Conservation (phyloP, 2,329 filamentous ascomycete species). For the Phaeomoniella chlamydospora region DNA sequence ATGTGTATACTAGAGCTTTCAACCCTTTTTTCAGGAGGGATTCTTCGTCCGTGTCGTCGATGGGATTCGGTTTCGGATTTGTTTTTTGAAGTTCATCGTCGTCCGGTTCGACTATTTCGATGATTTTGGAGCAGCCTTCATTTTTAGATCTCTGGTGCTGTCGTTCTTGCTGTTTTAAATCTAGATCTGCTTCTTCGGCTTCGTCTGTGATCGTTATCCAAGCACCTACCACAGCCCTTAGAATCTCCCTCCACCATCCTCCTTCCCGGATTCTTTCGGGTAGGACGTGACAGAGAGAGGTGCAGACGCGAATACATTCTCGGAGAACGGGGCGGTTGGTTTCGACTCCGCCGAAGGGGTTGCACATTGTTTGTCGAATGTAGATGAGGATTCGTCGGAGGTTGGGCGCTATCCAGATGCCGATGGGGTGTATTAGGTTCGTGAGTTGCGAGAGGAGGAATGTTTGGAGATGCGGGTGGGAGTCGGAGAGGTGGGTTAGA, state of each 20-base stretch:
- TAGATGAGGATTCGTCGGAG: conserved; percentile 53
- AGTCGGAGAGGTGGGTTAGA: conserved; percentile 30
- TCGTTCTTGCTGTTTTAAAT: too few species aligned
- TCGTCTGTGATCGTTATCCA: neutral
- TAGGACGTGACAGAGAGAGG: neutral
- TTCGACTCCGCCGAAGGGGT: conserved; percentile 52
- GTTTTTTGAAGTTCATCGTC: too few species aligned
- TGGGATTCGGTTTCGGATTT: too few species aligned
- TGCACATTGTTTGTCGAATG: conserved; percentile 47
- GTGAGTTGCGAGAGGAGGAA: conserved; percentile 19
- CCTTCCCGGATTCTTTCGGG: neutral
- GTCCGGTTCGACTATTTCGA: too few species aligned
- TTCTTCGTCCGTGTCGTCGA: too few species aligned
- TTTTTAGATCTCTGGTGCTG: too few species aligned
- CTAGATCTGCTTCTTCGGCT: neutral
- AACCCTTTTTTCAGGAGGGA: too few species aligned
- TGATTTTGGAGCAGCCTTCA: too few species aligned
- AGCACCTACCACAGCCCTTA: neutral
- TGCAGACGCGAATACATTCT: neutral
- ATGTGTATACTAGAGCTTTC: too few species aligned
- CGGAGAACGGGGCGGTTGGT: conserved; percentile 33
- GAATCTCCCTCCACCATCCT: neutral
- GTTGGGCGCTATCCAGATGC: conserved; percentile 22
- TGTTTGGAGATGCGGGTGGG: conserved; percentile 32
- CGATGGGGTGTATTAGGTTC: conserved; percentile 15